A percentile compares a stretch with the other conserved stretches of the same genome.
These are phyloP conservation scores for Nigrospora sphaerica DNA, from an alignment of 2,329 filamentous ascomycete genomes.

Conservation along the genomic window DNA sequence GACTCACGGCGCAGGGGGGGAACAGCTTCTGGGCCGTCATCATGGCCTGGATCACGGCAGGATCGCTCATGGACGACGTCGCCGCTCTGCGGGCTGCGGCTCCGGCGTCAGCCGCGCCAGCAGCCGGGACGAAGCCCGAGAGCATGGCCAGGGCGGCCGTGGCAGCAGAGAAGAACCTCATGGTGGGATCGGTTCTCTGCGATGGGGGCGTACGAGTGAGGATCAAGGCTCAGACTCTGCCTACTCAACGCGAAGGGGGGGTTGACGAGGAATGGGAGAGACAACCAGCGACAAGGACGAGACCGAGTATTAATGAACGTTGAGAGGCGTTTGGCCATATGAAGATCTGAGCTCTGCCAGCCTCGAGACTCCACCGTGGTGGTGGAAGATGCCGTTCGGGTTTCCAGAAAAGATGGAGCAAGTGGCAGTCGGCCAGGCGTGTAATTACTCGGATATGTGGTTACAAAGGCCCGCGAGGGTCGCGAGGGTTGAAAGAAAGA, in stretches of 20 bases:
- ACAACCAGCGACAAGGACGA: background rate
- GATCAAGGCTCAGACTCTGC: background rate
- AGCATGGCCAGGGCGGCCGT: background rate
- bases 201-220: background rate
- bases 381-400: too few relatives aligned
- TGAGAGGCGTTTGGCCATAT: too few relatives aligned
- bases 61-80: too few relatives aligned
- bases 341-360: too few relatives aligned
- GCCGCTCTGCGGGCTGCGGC: background rate
- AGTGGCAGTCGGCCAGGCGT: too few relatives aligned
- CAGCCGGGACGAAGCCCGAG: background rate
- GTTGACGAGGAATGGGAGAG: background rate
- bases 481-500: too few relatives aligned
- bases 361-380: too few relatives aligned
- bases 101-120: background rate
- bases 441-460: too few relatives aligned
- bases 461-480: too few relatives aligned
- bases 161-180: background rate
- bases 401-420: too few relatives aligned
- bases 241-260: background rate
- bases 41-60: background rate
- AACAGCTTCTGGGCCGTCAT: background rate
- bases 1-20: constrained; percentile 4
- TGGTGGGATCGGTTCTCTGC: background rate
- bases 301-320: too few relatives aligned